Conservation (phyloP, 805 yeast species). For the Zygoascus tannicola region DNA sequence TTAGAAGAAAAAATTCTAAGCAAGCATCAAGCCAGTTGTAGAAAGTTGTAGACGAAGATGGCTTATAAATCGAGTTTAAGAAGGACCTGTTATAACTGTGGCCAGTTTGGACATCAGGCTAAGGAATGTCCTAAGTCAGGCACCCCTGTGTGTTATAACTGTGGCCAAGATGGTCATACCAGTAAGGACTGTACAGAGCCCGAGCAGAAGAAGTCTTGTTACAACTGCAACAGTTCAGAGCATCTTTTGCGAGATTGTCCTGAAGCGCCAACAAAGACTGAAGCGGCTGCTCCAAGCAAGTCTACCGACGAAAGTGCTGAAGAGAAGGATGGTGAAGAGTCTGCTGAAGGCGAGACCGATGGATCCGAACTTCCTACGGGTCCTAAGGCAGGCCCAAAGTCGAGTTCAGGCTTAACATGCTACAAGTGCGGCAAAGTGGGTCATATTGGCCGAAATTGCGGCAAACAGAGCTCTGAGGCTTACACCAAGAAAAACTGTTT, state of each 20-base stretch:
- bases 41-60: too few species aligned
- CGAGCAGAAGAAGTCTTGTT: conserved; percentile 78
- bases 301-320: too few species aligned
- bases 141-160: conserved; percentile 31
- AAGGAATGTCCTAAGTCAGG: conserved; percentile 31
- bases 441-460: conserved; percentile 81
- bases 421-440: conserved; percentile 90
- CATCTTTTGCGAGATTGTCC: conserved; percentile 79
- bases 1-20: background rate
- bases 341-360: background rate
- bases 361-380: conserved; percentile 1
- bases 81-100: conserved; percentile 22
- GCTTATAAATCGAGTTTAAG: conserved; percentile 16
- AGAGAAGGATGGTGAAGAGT: background rate
- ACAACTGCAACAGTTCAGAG: conserved; percentile 86
- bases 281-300: conserved; percentile 10
- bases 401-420: conserved; percentile 45
- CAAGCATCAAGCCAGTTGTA: background rate
- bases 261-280: conserved; percentile 12
- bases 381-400: conserved; percentile 1
- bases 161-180: conserved; percentile 54
- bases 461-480: background rate
- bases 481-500: conserved; percentile 59
- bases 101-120: conserved; percentile 24
- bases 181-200: conserved; percentile 85